phyloP scores from a whole-genome alignment of 371 early-diverging fungal species.

The Blakeslea trispora region DNA sequence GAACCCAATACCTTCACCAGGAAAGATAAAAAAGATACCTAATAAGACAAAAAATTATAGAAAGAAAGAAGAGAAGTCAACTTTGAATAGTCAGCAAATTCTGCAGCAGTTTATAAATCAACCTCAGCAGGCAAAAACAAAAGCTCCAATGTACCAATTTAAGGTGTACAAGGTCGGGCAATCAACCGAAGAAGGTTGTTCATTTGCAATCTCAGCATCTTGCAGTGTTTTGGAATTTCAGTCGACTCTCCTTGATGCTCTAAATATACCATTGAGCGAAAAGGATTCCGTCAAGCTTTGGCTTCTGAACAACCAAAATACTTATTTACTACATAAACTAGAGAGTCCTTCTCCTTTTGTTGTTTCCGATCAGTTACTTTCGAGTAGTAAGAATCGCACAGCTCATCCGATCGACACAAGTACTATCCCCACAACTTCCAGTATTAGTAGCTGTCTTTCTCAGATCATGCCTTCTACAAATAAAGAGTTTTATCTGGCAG shows the following conservation, averaged over 20 bases:
- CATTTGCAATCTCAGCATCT: slow-evolving; percentile 8
- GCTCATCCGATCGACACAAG: slow-evolving; percentile 6
- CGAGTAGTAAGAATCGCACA: background rate
- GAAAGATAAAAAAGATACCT: background rate
- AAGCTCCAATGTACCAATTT: background rate
- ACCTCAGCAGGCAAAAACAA: background rate
- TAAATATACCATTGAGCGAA: background rate
- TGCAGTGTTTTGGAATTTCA: slow-evolving; percentile 1
- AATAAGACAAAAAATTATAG: background rate
- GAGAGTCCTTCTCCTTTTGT: background rate
- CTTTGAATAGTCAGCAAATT: too few species aligned
- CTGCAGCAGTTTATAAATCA: background rate
- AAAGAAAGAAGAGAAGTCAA: background rate
- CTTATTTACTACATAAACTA: background rate
- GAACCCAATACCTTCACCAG: background rate
- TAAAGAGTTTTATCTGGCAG: slow-evolving; percentile 8
- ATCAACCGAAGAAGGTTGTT: background rate
- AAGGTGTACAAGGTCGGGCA: background rate
- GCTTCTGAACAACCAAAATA: slow-evolving; percentile 8
- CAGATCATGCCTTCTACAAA: background rate
- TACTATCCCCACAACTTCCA: background rate
- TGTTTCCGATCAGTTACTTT: background rate
- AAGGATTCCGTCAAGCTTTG: slow-evolving; percentile 1
- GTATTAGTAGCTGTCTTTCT: background rate
- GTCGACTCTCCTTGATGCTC: slow-evolving; percentile 3